Evolutionary conservation across 2,329 filamentous ascomycete species (phyloP).

Genomic region (Sporothrix curviconia): DNA sequence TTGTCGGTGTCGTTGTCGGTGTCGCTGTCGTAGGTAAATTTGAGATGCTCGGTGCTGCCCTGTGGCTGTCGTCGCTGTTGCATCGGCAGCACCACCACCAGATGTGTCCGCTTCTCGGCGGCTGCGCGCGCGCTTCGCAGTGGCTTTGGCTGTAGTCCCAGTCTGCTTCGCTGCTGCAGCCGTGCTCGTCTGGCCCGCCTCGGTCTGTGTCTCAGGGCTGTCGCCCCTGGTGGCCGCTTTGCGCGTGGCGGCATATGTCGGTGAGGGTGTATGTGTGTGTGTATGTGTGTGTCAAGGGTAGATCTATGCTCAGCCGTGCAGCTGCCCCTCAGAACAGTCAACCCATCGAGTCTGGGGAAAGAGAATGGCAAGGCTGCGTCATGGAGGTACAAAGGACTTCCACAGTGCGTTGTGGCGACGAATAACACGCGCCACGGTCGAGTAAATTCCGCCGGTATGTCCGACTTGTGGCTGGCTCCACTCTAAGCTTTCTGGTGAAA

Average conservation of each 20-base stretch:
- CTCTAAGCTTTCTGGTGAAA: constrained; percentile 2
- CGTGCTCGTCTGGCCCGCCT: not conserved
- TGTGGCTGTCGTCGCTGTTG: too few relatives aligned
- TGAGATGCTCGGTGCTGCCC: too few relatives aligned
- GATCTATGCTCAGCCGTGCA: not conserved
- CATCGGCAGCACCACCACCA: too few relatives aligned
- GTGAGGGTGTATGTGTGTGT: too few relatives aligned
- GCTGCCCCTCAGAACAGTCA: not conserved
- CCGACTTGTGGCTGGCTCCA: not conserved
- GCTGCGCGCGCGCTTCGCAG: not conserved
- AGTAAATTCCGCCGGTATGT: constrained; percentile 14
- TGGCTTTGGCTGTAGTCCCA: not conserved
- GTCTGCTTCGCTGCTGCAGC: not conserved
- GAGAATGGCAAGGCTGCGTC: not conserved
- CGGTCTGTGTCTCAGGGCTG: not conserved
- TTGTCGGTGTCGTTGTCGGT: not conserved
- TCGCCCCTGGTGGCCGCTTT: not conserved
- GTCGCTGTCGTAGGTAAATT: not conserved
- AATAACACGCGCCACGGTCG: too few relatives aligned
- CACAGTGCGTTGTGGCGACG: too few relatives aligned
- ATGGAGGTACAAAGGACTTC: not conserved
- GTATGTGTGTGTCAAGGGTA: not conserved
- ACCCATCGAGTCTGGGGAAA: not conserved
- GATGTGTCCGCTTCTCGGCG: not conserved
- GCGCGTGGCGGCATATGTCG: not conserved